Conservation (phyloP, 2,329 filamentous ascomycete genomes). For the Nannizziopsis arthrosporioides region DNA sequence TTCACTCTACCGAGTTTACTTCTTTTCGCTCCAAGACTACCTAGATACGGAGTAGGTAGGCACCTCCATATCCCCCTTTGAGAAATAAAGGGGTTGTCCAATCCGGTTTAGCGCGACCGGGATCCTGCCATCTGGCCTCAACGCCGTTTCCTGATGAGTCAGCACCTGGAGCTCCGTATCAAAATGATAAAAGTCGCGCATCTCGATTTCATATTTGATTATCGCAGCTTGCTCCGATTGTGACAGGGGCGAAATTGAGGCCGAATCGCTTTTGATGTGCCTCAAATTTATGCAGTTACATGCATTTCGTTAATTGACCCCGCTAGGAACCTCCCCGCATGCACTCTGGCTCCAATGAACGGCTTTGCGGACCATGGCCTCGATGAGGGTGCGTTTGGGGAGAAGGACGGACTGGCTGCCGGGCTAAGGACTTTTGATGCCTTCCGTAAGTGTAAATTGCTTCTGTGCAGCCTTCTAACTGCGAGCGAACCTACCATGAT, state of each 20-base stretch:
- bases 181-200: neutral
- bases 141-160: constrained; percentile 11
- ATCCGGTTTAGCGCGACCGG: neutral
- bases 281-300: neutral
- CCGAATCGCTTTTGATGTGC: neutral
- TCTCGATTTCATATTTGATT: neutral
- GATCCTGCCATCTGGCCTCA: constrained; percentile 12
- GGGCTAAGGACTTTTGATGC: constrained; percentile 80
- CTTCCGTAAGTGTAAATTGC: constrained; percentile 58
- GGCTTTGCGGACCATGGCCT: constrained; percentile 59
- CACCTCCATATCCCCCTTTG: too few relatives aligned
- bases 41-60: neutral
- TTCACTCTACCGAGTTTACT: neutral
- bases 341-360: constrained; percentile 50
- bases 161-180: neutral
- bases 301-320: constrained; percentile 2
- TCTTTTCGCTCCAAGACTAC: neutral
- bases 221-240: neutral
- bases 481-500: neutral
- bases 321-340: neutral
- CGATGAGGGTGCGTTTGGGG: constrained; percentile 69
- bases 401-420: constrained; percentile 48
- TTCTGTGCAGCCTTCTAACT: neutral
- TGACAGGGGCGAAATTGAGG: constrained; percentile 1
- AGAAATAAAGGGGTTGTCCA: neutral